These are phyloP conservation scores for Papiliotrema nemorosa DNA, from an alignment of 1,284 basidiomycete species.

Conservation along the genomic window DNA sequence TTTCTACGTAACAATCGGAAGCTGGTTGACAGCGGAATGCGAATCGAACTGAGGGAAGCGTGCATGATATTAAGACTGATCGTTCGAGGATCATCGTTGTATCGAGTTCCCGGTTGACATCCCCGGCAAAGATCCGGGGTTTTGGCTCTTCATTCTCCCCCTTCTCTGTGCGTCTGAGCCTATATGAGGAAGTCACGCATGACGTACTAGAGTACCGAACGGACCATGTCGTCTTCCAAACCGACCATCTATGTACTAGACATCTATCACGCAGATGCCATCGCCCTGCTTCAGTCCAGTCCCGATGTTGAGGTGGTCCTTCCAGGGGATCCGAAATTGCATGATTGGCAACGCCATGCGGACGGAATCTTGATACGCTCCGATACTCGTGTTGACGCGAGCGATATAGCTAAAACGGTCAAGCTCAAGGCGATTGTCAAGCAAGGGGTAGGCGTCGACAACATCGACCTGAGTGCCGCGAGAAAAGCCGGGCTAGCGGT, in stretches of 20 bases:
- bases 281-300: background rate
- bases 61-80: too few species aligned
- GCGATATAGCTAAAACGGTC: background rate
- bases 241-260: background rate
- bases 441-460: slow-evolving; percentile 13
- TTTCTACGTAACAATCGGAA: too few species aligned
- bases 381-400: background rate
- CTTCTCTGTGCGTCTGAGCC: background rate
- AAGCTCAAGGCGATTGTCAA: slow-evolving; percentile 10
- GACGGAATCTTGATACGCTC: background rate
- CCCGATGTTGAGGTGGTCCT: background rate
- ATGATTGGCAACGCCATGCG: background rate
- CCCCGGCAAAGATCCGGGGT: too few species aligned
- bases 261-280: background rate
- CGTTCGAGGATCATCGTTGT: too few species aligned
- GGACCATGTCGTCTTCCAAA: background rate
- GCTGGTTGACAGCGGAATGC: too few species aligned
- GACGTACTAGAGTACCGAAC: background rate
- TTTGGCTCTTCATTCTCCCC: too few species aligned
- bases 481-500: slow-evolving; percentile 10
- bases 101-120: too few species aligned
- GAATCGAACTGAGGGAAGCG: too few species aligned
- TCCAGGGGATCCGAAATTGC: background rate
- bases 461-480: slow-evolving; percentile 12
- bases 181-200: background rate